Evolutionary conservation across 2,329 filamentous ascomycete species (phyloP).

Genomic region (Xylariaceae sp.): DNA sequence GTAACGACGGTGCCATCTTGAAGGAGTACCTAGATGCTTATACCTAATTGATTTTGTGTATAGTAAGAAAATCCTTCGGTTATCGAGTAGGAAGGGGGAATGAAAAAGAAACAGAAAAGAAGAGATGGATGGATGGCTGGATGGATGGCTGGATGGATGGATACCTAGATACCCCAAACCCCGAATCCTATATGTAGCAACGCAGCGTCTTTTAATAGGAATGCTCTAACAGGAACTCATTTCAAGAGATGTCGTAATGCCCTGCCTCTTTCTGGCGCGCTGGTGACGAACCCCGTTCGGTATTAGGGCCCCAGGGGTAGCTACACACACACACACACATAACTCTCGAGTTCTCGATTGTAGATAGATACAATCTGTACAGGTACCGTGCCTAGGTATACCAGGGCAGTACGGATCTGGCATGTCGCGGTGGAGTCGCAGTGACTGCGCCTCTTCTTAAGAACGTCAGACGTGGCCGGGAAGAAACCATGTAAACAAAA

Average conservation of each 20-base stretch:
- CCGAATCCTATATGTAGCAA: not conserved
- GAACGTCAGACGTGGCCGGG: conserved; percentile 1
- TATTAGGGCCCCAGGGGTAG: no score
- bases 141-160: no score
- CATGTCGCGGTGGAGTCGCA: not conserved
- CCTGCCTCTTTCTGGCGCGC: not conserved
- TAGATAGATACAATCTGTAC: not conserved
- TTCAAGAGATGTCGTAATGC: not conserved
- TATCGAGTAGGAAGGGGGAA: not conserved
- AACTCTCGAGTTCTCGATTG: not conserved
- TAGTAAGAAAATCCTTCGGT: no score
- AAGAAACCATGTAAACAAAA: conserved; percentile 1
- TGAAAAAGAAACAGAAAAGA: not conserved
- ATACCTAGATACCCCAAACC: not conserved
- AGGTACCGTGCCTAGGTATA: no score
- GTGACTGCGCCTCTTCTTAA: conserved; percentile 14
- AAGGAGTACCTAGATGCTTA: not conserved
- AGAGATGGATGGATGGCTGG: not conserved
- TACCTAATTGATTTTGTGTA: no score
- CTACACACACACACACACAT: not conserved
- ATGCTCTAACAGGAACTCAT: not conserved
- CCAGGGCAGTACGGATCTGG: not conserved
- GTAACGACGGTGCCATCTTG: conserved; percentile 12
- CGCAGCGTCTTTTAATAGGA: not conserved
- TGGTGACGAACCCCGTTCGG: no score